Evolutionary conservation across 1,284 basidiomycete genomes (phyloP).

Genomic region (Phylloboletellus chloephorus): DNA sequence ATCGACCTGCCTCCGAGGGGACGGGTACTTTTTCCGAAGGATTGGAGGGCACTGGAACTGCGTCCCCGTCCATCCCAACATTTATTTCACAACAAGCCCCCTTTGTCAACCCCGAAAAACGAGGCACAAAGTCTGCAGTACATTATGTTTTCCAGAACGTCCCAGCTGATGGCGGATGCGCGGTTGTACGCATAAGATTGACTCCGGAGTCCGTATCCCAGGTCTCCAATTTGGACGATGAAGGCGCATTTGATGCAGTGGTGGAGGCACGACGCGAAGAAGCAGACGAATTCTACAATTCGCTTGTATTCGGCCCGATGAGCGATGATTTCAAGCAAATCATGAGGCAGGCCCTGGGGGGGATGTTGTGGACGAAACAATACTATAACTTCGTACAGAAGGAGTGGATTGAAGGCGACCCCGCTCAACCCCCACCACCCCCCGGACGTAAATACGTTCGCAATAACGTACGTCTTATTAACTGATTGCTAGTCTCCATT

Average conservation of each 20-base stretch:
- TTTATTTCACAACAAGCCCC: conserved; percentile 45
- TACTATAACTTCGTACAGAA: conserved; percentile 95
- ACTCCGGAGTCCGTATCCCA: conserved; percentile 73
- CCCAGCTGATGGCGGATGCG: conserved; percentile 88
- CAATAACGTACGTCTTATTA: conserved; percentile 55
- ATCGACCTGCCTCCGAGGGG: conserved; percentile 52
- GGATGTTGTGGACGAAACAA: conserved; percentile 99
- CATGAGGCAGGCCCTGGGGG: conserved; percentile 94
- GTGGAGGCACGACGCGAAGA: conserved; percentile 88
- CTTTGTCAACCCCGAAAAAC: conserved; percentile 85
- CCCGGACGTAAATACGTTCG: conserved; percentile 82
- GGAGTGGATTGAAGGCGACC: conserved; percentile 94
- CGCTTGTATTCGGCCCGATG: conserved; percentile 75
- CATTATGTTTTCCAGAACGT: conserved; percentile 88
- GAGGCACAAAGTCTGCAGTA: conserved; percentile 89
- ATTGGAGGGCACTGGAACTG: conserved; percentile 29
- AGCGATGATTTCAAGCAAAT: conserved; percentile 92
- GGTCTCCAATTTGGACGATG: conserved; percentile 81
- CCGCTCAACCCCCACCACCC: conserved; percentile 91
- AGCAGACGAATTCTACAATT: conserved; percentile 92
- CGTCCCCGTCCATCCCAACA: conserved; percentile 37
- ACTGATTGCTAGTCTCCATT: not conserved
- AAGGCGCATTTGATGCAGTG: conserved; percentile 83
- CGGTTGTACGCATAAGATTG: conserved; percentile 91
- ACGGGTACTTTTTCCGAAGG: conserved; percentile 29